Base-by-base conservation (phyloP, 305 asterid genomes). In the Salvia sclarea region DNA sequence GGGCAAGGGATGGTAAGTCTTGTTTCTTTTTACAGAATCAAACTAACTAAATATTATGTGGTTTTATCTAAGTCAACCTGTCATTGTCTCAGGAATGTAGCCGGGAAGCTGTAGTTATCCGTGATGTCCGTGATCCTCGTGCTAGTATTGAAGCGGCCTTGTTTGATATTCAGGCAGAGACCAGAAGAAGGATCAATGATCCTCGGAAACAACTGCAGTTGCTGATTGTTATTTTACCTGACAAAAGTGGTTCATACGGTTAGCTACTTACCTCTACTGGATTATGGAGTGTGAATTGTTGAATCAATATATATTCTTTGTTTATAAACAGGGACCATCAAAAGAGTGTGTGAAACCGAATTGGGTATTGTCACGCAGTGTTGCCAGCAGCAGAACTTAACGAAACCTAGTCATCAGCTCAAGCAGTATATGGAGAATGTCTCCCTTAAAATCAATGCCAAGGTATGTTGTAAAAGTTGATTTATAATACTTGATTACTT, bases 311-410 rank as follows among this genome's bases (percentile, higher is more conserved):
- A 0, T 49, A 5, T 16, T 25, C 47, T 66, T 62, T 60, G n/a
- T n/a, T n/a, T n/a, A n/a, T n/a, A n/a, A n/a, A 12, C 83, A 91
- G 98, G 94, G 24, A 77, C 56, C 48, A 91, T 91, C 49, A 93
- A 93, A 66, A 74, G 92, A 14, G 71, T 87, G 0, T 93, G 97
- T 31, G 97, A 93, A 66, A 93, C 97, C 0, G 92, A 84, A 47
- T 49, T 93, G 80, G 97, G 95, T 8, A 88, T 93, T 80, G 96
- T 93, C 47, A 82, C 96, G 0, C 98, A 93, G 25, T 93, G 98
- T 68, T 88, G 97, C 41, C 86, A 78, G 61, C 95, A 97, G 0
- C 71, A 2, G 63, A 81, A 84, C 47, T 83, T 70, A 0, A 0
- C 5, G 0, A 76, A 63, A 47, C 8, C 7, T 7, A 73, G 12